Evolutionary conservation across 2,329 filamentous ascomycete genomes (phyloP).

Genomic region (Hypocreales sp.): DNA sequence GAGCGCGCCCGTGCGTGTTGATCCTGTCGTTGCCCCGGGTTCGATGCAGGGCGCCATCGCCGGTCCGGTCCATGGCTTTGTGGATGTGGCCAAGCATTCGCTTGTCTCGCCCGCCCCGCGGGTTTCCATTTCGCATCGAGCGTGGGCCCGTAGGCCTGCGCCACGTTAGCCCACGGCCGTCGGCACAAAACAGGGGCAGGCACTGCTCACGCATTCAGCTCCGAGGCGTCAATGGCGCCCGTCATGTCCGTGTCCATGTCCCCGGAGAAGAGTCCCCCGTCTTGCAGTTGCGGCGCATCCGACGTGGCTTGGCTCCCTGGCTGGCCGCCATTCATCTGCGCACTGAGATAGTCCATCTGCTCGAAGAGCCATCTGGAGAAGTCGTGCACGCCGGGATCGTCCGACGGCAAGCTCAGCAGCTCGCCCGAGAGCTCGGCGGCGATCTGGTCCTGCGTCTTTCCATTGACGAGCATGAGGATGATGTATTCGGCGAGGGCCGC

Average conservation of each 20-base stretch:
- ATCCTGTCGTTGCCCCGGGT: constrained; percentile 68
- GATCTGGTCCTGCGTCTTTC: constrained; percentile 83
- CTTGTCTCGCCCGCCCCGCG: constrained; percentile 51
- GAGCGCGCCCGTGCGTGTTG: constrained; percentile 57
- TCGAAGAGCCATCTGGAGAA: constrained; percentile 93
- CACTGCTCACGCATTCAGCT: constrained; percentile 37
- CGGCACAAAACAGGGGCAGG: not conserved
- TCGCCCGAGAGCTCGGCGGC: constrained; percentile 78
- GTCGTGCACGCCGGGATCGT: constrained; percentile 66
- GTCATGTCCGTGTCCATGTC: constrained; percentile 62
- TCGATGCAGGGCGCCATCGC: constrained; percentile 65
- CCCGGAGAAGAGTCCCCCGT: constrained; percentile 15
- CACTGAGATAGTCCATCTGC: constrained; percentile 55
- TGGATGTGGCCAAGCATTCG: constrained; percentile 75
- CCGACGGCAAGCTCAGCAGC: constrained; percentile 64
- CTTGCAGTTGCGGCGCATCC: constrained; percentile 20
- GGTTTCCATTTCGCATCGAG: constrained; percentile 69
- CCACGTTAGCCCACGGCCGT: constrained; percentile 1
- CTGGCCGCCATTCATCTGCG: constrained; percentile 46
- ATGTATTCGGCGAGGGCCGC: constrained; percentile 89
- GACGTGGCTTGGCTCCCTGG: constrained; percentile 11
- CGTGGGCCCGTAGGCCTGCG: constrained; percentile 81
- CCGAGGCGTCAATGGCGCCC: constrained; percentile 30
- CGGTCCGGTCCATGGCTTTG: constrained; percentile 64
- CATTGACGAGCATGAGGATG: constrained; percentile 90